Base-by-base conservation (phyloP, 768 basidiomycete genomes). In the Crassisporium funariophilum region DNA sequence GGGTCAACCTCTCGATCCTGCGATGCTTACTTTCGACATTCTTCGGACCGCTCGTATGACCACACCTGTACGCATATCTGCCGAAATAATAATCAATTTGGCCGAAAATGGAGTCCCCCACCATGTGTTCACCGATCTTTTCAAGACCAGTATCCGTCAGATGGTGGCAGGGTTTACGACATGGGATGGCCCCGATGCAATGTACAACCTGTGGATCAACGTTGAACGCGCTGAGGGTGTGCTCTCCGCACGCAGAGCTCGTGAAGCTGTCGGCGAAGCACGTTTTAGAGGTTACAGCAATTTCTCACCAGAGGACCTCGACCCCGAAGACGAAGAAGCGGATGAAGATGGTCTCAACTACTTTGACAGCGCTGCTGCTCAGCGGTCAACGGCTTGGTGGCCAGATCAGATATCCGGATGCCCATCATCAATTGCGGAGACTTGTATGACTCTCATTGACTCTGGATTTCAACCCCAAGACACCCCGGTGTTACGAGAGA, bases 311-410 rank as follows among this genome's bases (percentile, higher is more conserved):
- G 77, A 67, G 10, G 69, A 73, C 24, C 53, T 62, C 8, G 70
- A 71, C 19, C 49, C 50, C 4, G 74, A 74, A 3, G 57, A 65
- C 1, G 72, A 75, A 2, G 60, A 61, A 2, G 64, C 66, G 1
- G 71, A 73, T 2, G 69, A 68, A 13, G 67, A 66, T 13, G 64
- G 61, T 2, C 35, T 54, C 1, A 60, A 65, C 4, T 67, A 63
- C 12, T 37, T 53, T n/a, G 64, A 68, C 11, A 52, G 53, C 5
- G 53, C 54, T 1, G 50, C 7, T 63, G 65, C 31, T 75, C 52
- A 52, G 7, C 62, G 65, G 3, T 85, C 83, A 5, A 65, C 68
- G n/a, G 81, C 85, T 1, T 86, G 84, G 84, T 86, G 83, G 82
- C 68, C 67, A 10, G 85, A 88, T 49, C 70, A 78, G 10, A 65